phyloP scores from a whole-genome alignment of 495 filamentous ascomycete species.

The Pyronema domesticum region DNA sequence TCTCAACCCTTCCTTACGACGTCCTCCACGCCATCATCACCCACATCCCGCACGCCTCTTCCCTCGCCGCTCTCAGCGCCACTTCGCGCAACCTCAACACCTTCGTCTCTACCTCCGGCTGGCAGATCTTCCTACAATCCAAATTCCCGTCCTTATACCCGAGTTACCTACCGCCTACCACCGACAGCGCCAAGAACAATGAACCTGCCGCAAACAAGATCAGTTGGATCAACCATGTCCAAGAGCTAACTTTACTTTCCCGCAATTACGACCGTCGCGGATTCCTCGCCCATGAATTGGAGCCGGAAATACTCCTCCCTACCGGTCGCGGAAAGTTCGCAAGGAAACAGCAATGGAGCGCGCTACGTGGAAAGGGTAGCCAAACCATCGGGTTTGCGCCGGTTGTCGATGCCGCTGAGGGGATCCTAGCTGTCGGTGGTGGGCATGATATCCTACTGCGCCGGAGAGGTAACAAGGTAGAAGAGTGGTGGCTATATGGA shows the following conservation, averaged over 20 bases:
- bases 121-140: conserved; percentile 38
- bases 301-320: conserved; percentile 23
- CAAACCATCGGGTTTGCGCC: conserved; percentile 50
- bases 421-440: conserved; percentile 45
- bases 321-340: no score
- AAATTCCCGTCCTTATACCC: conserved; percentile 40
- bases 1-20: conserved; percentile 42
- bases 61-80: conserved; percentile 31
- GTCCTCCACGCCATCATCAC: conserved; percentile 39
- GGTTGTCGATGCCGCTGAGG: conserved; percentile 38
- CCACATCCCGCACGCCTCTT: conserved; percentile 36
- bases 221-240: conserved; percentile 22
- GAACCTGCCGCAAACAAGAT: background rate
- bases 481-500: conserved; percentile 36
- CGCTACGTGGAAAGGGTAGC: background rate
- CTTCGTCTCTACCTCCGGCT: conserved; percentile 38
- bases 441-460: conserved; percentile 39
- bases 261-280: conserved; percentile 42
- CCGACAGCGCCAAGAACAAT: background rate
- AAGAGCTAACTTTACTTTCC: conserved; percentile 39
- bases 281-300: conserved; percentile 37
- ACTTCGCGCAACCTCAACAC: conserved; percentile 35
- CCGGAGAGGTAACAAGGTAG: conserved; percentile 9
- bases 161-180: background rate
- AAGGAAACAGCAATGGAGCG: background rate